Conservation (phyloP, 345 rosid species). For the Cardamine chenopodiifolia region DNA sequence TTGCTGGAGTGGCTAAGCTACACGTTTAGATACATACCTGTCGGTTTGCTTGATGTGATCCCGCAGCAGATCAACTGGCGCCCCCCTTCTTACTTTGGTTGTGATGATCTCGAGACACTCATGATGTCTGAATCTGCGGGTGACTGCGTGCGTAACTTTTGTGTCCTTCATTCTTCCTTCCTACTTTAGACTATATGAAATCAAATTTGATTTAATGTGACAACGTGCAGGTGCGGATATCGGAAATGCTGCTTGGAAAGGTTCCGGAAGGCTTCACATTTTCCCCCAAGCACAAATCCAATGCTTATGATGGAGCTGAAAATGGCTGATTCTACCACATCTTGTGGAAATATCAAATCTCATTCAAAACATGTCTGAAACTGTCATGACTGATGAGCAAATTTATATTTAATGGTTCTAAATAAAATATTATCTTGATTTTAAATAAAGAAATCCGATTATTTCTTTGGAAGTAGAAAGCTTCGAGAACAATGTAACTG, state of each 20-base stretch:
- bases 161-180: not conserved
- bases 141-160: slow-evolving; percentile 69
- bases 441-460: not conserved
- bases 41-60: slow-evolving; percentile 81
- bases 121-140: slow-evolving; percentile 97
- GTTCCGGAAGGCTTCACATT: slow-evolving; percentile 92
- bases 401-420: no score
- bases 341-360: slow-evolving; percentile 11
- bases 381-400: not conserved
- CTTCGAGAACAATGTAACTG: no score
- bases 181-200: not conserved
- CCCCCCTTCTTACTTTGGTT: slow-evolving; percentile 84
- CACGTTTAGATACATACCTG: slow-evolving; percentile 78
- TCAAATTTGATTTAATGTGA: not conserved
- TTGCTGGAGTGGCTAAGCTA: slow-evolving; percentile 95
- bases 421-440: not conserved
- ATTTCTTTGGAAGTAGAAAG: not conserved
- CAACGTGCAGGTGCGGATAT: slow-evolving; percentile 66
- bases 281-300: slow-evolving; percentile 92
- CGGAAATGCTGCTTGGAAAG: slow-evolving; percentile 92
- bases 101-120: slow-evolving; percentile 93
- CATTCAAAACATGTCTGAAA: slow-evolving; percentile 6
- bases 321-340: slow-evolving; percentile 60
- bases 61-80: slow-evolving; percentile 93
- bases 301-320: slow-evolving; percentile 84